Evolutionary conservation across 805 yeast genomes (phyloP).

Genomic region (Myxozyma mucilagina): DNA sequence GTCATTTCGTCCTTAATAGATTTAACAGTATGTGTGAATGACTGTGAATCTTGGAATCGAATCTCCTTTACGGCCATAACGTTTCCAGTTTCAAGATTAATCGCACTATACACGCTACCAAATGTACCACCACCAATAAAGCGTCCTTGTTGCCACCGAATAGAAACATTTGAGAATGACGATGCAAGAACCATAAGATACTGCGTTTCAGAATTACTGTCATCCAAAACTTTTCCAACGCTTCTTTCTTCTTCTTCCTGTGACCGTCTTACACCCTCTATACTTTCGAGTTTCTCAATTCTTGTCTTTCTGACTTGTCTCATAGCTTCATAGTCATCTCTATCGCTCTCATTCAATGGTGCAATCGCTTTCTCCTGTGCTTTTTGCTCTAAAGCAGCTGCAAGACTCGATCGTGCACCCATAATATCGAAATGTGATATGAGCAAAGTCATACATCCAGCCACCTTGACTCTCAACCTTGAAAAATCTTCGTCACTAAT

Average conservation of each 20-base stretch:
- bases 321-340: constrained; percentile 55
- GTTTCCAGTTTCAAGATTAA: constrained; percentile 91
- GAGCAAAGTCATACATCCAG: constrained; percentile 88
- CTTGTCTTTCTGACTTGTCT: constrained; percentile 66
- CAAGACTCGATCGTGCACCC: constrained; percentile 90
- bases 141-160: constrained; percentile 96
- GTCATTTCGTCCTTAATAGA: constrained; percentile 95
- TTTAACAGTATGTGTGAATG: constrained; percentile 80
- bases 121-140: constrained; percentile 94
- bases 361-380: constrained; percentile 43
- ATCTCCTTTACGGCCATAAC: constrained; percentile 97
- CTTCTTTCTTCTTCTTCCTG: constrained; percentile 49
- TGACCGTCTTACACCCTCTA: constrained; percentile 59
- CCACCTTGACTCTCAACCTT: constrained; percentile 73
- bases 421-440: constrained; percentile 96
- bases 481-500: constrained; percentile 75
- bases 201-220: constrained; percentile 81
- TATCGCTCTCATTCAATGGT: constrained; percentile 44
- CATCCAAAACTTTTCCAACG: constrained; percentile 89
- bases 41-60: constrained; percentile 81
- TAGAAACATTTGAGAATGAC: constrained; percentile 82
- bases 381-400: constrained; percentile 51
- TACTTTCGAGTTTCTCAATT: constrained; percentile 59
- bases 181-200: constrained; percentile 84
- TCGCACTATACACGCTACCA: constrained; percentile 91